Evolutionary conservation across 208 protist genomes (phyloP).

Genomic region (Leishmania mexicana): DNA sequence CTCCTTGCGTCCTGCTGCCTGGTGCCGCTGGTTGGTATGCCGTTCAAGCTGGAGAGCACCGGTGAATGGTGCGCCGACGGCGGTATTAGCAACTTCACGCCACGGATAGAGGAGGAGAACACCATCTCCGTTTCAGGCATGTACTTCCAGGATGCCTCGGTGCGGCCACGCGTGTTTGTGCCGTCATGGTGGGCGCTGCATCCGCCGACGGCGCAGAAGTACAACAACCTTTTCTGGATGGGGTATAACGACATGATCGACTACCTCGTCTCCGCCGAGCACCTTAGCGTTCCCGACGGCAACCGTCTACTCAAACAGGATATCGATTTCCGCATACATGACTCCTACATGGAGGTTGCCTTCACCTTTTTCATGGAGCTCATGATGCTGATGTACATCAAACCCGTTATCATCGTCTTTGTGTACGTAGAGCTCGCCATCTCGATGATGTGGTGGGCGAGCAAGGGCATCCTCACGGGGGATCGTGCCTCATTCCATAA

Average conservation of each 20-base stretch:
- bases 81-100: conserved; percentile 66
- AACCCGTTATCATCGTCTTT: conserved; percentile 43
- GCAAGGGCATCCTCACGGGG: conserved; percentile 18
- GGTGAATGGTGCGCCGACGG: conserved; percentile 81
- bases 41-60: conserved; percentile 63
- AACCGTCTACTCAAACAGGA: conserved; percentile 45
- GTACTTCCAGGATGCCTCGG: conserved; percentile 72
- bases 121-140: conserved; percentile 79
- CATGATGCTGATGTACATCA: conserved; percentile 57
- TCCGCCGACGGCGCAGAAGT: conserved; percentile 50
- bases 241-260: conserved; percentile 88
- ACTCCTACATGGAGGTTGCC: conserved; percentile 33
- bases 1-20: conserved; percentile 74
- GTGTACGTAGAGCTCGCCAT: conserved; percentile 67
- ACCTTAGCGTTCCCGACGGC: conserved; percentile 32
- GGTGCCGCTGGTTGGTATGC: conserved; percentile 69
- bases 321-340: conserved; percentile 40
- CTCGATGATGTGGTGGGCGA: conserved; percentile 39
- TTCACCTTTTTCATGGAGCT: conserved; percentile 48
- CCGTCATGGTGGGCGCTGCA: conserved; percentile 78
- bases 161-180: conserved; percentile 68
- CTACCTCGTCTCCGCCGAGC: conserved; percentile 46
- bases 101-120: conserved; percentile 54
- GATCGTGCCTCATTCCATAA: conserved; percentile 29
- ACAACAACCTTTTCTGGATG: conserved; percentile 70